Base-by-base conservation (phyloP, 2,329 filamentous ascomycete species). In the Colletotrichum sp. region DNA sequence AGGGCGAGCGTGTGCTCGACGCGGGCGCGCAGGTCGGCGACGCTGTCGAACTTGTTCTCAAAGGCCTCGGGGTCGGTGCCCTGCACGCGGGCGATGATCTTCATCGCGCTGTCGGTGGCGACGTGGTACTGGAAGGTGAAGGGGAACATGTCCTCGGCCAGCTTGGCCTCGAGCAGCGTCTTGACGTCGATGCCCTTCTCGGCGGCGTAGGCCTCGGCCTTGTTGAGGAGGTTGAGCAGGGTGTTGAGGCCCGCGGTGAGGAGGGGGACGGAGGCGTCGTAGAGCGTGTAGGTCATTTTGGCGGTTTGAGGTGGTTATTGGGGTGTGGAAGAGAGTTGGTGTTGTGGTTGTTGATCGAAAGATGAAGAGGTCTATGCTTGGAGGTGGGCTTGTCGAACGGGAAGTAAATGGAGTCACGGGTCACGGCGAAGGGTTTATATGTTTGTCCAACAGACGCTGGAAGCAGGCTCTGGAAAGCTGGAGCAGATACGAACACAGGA, bases 101-200 rank as follows among this genome's bases (percentile, higher is more conserved):
- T 84, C 74, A 80, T 75, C 32, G 80, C 75, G 11, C 77, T 63
- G 78, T 84, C 82, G 76, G 82, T 79, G 52, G 79, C 78, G 72
- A 84, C 79, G 77, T 78, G 75, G 72, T 88, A 80, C 80, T 89
- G 88, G 81, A 86, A 85, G 78, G 74, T 81, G 44, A 89, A 80
- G 67, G 86, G 84, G 11, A 84, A 82, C 88, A 89, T 89, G 82
- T 88, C 86, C 4, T 82, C 79, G 77, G 79, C 69, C 39, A 89
- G 57, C 65, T 73, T 62, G 57, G 71, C 72, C 19, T 63, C 39
- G 62, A 77, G 67, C 16, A 77, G 49, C 13, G 67, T 57, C 30
- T 62, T 75, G 36, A 59, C 11, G 34, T 65, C 70, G 16, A 77
- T 55, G 59, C 71, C 70, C 67, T 77, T 71, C 12, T 74, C 75